Base-by-base conservation (phyloP, 192 early-diverging fungal species). In the Thamnidium elegans region DNA sequence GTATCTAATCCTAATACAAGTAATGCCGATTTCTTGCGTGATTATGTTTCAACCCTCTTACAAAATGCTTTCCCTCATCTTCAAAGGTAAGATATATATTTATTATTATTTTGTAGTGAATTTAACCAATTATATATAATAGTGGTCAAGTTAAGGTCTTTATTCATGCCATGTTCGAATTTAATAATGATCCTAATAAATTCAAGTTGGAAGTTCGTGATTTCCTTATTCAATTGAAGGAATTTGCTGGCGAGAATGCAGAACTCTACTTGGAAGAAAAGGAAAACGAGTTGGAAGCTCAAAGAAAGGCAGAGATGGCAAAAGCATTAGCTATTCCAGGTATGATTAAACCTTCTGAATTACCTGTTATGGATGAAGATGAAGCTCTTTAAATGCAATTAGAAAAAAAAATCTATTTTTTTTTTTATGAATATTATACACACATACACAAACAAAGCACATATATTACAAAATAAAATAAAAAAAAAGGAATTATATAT, bases 151-250 rank as follows among this genome's bases (percentile, higher is more conserved):
- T 97, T 65, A 84, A 88, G 55, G 75, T 84, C 62, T 96, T 99
- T 78, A 92, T 93, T 1, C 71, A 86, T 55, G 94, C 92, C 7
- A 70, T 97, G 76, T 93, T 97, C 72, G 83, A 90, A 74, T 85
- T 85, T 50, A 89, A 93, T 73, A 84, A 87, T 19, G 91, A 96
- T 52, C 73, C 82, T 55, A 79, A 86, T 50, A 87, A 86, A 73
- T 99, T 99, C 84, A 95, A 95, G 79, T 77, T 86, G 50, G 91
- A 96, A 50, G 79, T 99, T 67, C 89, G 97, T 75, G 97, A 99
- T 79, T 99, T 97, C 77, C 80, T 97, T 73, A 94, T 94, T 60
- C 89, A 90, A 71, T 74, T 94, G 59, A 88, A 95, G 78, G 96
- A 99, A 80, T 98, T 97, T 83, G 84, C 90, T 11, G 93, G 89